These are phyloP conservation scores for Piloderma croceum DNA, from an alignment of 768 basidiomycete genomes.

Conservation along the genomic window DNA sequence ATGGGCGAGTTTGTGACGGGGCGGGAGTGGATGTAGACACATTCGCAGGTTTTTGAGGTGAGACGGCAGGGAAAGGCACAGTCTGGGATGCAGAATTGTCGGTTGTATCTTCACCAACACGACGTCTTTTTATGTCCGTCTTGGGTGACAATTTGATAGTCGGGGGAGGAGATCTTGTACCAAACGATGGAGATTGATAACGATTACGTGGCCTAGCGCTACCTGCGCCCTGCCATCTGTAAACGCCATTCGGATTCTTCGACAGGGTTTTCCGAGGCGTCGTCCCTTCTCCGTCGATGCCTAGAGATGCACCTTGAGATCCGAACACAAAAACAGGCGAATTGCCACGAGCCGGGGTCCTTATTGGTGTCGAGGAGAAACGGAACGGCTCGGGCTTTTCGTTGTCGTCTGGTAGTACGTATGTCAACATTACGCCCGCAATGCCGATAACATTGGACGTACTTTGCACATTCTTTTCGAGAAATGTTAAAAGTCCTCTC, in stretches of 20 bases:
- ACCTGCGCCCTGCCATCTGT: constrained; percentile 72
- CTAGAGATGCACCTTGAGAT: constrained; percentile 14
- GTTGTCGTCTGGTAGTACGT: constrained; percentile 15
- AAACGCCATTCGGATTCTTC: constrained; percentile 70
- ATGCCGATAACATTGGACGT: constrained; percentile 10
- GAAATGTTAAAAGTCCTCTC: constrained; percentile 49
- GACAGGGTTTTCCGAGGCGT: constrained; percentile 47
- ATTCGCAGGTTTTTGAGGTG: constrained; percentile 29
- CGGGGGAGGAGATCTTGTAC: constrained; percentile 33
- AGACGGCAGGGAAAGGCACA: constrained; percentile 16
- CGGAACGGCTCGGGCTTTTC: constrained; percentile 54
- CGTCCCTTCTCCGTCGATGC: constrained; percentile 17
- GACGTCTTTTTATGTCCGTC: constrained; percentile 57
- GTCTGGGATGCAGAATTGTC: constrained; percentile 23
- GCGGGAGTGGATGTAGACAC: constrained; percentile 29
- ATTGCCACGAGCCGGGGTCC: constrained; percentile 35
- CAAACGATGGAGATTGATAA: constrained; percentile 70
- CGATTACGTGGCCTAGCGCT: constrained; percentile 67
- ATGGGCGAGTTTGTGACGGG: constrained; percentile 14
- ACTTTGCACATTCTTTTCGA: constrained; percentile 50
- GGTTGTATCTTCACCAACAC: constrained; percentile 42
- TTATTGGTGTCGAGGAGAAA: constrained; percentile 46
- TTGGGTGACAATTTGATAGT: constrained; percentile 38
- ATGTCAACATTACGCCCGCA: constrained; percentile 12
- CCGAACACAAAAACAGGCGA: constrained; percentile 24